Evolutionary conservation across 129 eudicot genomes (phyloP), one percentile per base, ranked within the genome.

Genomic region (Silybum marianum): DNA sequence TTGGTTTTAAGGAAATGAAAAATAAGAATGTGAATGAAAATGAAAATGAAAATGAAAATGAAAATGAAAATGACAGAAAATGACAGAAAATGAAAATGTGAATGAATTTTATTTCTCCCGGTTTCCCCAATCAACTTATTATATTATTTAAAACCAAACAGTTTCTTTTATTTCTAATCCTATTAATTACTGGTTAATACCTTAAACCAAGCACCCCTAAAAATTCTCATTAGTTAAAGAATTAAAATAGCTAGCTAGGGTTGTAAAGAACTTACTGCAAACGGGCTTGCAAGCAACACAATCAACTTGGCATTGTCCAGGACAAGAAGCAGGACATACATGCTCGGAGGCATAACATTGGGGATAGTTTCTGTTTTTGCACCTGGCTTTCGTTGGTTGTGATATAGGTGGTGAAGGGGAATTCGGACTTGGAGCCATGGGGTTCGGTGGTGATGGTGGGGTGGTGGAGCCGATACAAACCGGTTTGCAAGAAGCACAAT

Each of bases 221-320:
- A 28, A 28, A 36, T 36, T 7, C 9, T 36, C 40, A 36, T 28
- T 6, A 10, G 14, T 5, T 2, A 9, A 60, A 44, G 8, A 11
- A 28, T 36, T 4, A 7, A 24, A 6, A 81, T 13, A 16, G 79
- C 14, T 1, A 60, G 26, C 2, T 14, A 21, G 19, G 10, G 34
- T 42, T 74, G 22, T 2, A 14, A 46, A 12, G 13, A 54, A 85
- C 97, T 88, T 93, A 93, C 95, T 84, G 74, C 95, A 93, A 81
- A 90, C 89, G 19, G 95, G 95, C 78, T 87, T 93, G 88, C 97
- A 93, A 8, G 97, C 22, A 30, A 84, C 93, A 71, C 95, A 93
- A 80, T 93, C 97, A 58, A 93, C 90, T 3, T 86, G 81, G 36
- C 97, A 93, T 62, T 82, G 36, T 23, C 67, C 21, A 7, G 97